Evolutionary conservation across 208 protist genomes (phyloP), one percentile per base, ranked within the genome.

Genomic region (Leishmania amazonensis): DNA sequence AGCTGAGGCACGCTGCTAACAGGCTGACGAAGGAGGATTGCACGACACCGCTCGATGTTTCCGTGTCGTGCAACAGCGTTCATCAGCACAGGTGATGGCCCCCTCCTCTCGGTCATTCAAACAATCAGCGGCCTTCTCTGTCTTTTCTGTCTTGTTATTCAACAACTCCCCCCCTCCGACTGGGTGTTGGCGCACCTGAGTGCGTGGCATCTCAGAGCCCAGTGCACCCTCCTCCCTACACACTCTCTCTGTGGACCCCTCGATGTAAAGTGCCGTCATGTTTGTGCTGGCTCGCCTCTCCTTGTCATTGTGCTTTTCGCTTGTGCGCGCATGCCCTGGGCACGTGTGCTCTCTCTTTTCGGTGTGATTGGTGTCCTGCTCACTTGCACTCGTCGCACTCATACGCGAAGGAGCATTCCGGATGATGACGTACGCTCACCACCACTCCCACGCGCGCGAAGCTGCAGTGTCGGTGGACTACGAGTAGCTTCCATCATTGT

Each of bases 1-100:
- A 95, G 80, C n/a, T 95, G 67, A 85, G 83, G 47, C 89, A 88
- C 24, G 86, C 76, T 49, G 77, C 77, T 31, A 51, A 51, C 15
- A 81, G 86, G 53, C 24, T 62, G 11, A 57, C 15, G 24, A 45
- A 76, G 7, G 67, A 64, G 3, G 60, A 65, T 9, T 57, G 38
- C 40, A 17, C 35, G 13, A 40, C 15, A 31, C 53, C 3, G 67
- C 47, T 81, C 60, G n/a, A 9, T 21, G 24, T 4, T 31, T 80
- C 28, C 4, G 24, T 35, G 8, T 75, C 65, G 3, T 28, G 40
- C 28, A 15, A 47, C 79, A 74, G 42, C 5, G 28, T 40, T 35
- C n/a, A n/a, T 5, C 74, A 42, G 57, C 54, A 6, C 17, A 49
- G 38, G 38, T 77, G 19, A 77, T 3, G 1, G 31, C 15, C 24